Evolutionary conservation across 1,284 basidiomycete species (phyloP).

Genomic region (Austroboletus niveus): DNA sequence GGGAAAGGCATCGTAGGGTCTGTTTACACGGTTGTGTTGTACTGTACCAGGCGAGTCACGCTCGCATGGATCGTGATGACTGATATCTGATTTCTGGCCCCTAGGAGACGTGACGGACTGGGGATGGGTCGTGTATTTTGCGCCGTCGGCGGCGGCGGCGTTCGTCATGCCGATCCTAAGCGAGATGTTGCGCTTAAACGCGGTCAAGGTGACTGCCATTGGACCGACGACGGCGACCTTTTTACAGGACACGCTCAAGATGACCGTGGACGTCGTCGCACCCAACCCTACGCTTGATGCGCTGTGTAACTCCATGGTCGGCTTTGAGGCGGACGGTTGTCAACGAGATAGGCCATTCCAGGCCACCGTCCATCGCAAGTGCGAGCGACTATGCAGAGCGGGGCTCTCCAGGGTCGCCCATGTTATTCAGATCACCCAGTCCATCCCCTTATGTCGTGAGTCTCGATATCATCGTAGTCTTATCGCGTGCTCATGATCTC

Average conservation of each 20-base stretch:
- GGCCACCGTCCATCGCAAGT: constrained; percentile 19
- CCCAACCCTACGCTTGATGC: constrained; percentile 55
- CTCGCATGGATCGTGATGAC: neutral
- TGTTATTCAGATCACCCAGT: constrained; percentile 22
- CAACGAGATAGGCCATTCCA: constrained; percentile 1
- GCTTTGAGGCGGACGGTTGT: constrained; percentile 11
- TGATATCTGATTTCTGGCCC: neutral
- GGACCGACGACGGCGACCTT: constrained; percentile 63
- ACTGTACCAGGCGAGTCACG: constrained; percentile 29
- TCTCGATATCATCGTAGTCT: neutral
- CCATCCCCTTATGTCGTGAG: constrained; percentile 29
- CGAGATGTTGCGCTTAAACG: constrained; percentile 40
- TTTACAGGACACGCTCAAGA: constrained; percentile 43
- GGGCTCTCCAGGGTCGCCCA: constrained; percentile 14
- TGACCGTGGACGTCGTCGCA: constrained; percentile 54
- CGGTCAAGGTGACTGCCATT: constrained; percentile 53
- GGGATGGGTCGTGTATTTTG: constrained; percentile 74
- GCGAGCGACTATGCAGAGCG: constrained; percentile 16
- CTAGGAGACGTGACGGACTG: constrained; percentile 22
- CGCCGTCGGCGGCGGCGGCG: constrained; percentile 67
- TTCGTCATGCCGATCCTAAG: constrained; percentile 53
- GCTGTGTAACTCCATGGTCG: constrained; percentile 41
- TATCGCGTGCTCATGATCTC: constrained; percentile 1
- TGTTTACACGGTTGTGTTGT: too few species aligned
- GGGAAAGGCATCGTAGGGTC: too few species aligned